These are phyloP conservation scores for Tulasnella sp. DNA, from an alignment of 768 basidiomycete genomes.

Conservation along the genomic window DNA sequence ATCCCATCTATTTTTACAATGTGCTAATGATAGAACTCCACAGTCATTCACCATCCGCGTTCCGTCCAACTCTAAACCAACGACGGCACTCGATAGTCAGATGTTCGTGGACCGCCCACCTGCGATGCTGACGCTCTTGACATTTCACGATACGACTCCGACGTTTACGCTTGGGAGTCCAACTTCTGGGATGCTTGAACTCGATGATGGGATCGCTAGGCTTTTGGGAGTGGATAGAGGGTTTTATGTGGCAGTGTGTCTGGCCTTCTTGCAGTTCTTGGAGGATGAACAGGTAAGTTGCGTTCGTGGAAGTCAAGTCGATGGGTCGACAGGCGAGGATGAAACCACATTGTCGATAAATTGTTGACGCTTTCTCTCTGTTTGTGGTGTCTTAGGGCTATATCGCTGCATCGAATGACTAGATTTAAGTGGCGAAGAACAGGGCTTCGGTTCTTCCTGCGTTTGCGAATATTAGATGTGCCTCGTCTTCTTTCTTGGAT, in stretches of 20 bases:
- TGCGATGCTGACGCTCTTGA: constrained; percentile 40
- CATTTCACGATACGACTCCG: constrained; percentile 65
- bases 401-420: no score
- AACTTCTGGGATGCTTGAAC: constrained; percentile 50
- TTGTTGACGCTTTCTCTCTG: no score
- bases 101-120: constrained; percentile 12
- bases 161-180: constrained; percentile 43
- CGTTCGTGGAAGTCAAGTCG: background rate
- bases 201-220: constrained; percentile 46
- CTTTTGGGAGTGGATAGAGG: constrained; percentile 59
- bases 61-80: constrained; percentile 1
- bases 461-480: no score
- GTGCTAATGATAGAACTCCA: background rate
- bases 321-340: no score
- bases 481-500: no score
- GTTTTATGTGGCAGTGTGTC: constrained; percentile 65
- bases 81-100: background rate
- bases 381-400: no score
- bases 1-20: background rate
- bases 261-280: constrained; percentile 69
- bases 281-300: constrained; percentile 61
- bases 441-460: no score
- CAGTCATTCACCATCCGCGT: constrained; percentile 15
- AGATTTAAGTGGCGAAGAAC: no score
- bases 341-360: no score